Percentiles rank a stretch among this genome's conserved stretches.
Conservation (phyloP, 805 yeast species). For the Zygotorulaspora danielsina region DNA sequence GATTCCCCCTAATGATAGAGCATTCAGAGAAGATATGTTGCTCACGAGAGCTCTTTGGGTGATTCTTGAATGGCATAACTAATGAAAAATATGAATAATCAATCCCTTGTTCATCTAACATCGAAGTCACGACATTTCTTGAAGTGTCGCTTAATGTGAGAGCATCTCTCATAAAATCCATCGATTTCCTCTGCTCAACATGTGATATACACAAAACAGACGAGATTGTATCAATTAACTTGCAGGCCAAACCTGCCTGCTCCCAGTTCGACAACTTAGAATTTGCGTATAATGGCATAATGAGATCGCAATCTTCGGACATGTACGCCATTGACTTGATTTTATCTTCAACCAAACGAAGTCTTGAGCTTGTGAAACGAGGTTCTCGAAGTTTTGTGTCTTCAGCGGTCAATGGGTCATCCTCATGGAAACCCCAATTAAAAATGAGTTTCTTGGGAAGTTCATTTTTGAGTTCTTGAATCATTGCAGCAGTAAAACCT, state of each 20-base stretch:
- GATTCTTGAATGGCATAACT: slow-evolving; percentile 12
- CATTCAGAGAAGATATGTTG: slow-evolving; percentile 24
- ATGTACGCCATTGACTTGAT: slow-evolving; percentile 46
- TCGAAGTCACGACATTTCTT: slow-evolving; percentile 25
- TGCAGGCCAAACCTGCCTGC: slow-evolving; percentile 24
- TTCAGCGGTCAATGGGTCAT: slow-evolving; percentile 23
- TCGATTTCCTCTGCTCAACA: slow-evolving; percentile 15
- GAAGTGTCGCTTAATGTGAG: slow-evolving; percentile 22
- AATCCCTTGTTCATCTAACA: slow-evolving; percentile 10
- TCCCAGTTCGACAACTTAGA: slow-evolving; percentile 30
- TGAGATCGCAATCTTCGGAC: slow-evolving; percentile 46
- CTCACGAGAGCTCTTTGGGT: neutral
- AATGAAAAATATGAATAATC: slow-evolving; percentile 25
- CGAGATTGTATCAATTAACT: slow-evolving; percentile 26
- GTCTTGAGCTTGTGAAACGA: slow-evolving; percentile 4
- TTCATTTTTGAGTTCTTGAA: slow-evolving; percentile 64
- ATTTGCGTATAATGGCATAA: slow-evolving; percentile 47
- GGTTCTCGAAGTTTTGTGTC: slow-evolving; percentile 3
- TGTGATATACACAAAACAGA: slow-evolving; percentile 21
- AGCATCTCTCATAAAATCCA: slow-evolving; percentile 22
- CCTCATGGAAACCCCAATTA: slow-evolving; percentile 45
- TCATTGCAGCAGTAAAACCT: slow-evolving; percentile 55
- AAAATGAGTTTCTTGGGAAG: slow-evolving; percentile 46
- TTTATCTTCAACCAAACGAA: slow-evolving; percentile 35
- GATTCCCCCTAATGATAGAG: slow-evolving; percentile 17